These are phyloP conservation scores for Candida yuanshanica DNA, from an alignment of 805 yeast species.

Conservation along the genomic window DNA sequence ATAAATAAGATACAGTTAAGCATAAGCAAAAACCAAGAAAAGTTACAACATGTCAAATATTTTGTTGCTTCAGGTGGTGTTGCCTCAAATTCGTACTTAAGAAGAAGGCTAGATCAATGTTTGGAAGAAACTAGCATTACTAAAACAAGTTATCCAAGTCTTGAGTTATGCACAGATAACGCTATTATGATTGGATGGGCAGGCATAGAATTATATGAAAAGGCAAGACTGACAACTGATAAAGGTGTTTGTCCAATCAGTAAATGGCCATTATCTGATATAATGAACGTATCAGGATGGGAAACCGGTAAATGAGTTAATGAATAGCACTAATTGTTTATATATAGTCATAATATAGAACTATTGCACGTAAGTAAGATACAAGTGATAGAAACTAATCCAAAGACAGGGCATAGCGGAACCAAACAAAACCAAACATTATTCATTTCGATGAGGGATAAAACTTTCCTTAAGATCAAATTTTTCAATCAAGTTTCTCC, in stretches of 20 bases:
- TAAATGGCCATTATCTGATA: constrained; percentile 74
- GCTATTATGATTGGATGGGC: constrained; percentile 98
- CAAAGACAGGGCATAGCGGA: neutral
- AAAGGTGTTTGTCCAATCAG: constrained; percentile 58
- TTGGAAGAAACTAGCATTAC: constrained; percentile 28
- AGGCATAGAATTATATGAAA: constrained; percentile 80
- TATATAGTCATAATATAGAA: neutral
- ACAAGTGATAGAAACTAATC: neutral
- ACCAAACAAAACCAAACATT: too few species aligned
- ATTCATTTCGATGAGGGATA: constrained; percentile 35
- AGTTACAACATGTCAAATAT: constrained; percentile 38
- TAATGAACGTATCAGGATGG: constrained; percentile 51
- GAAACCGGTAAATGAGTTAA: constrained; percentile 6
- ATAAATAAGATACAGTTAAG: constrained; percentile 56
- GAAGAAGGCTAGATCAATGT: constrained; percentile 40
- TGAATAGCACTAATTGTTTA: neutral
- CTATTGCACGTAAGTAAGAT: constrained; percentile 2
- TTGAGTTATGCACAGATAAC: constrained; percentile 82
- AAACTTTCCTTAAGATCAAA: constrained; percentile 53
- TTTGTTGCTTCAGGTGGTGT: constrained; percentile 94
- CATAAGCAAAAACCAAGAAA: constrained; percentile 33
- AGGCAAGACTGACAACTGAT: constrained; percentile 35
- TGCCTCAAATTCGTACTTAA: constrained; percentile 61
- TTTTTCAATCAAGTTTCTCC: constrained; percentile 51
- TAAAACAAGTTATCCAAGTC: constrained; percentile 61